A percentile compares a stretch with the other conserved stretches of the same genome.
These are phyloP conservation scores for Alternaria triticimaculans DNA, from an alignment of 2,329 filamentous ascomycete species.

Conservation along the genomic window DNA sequence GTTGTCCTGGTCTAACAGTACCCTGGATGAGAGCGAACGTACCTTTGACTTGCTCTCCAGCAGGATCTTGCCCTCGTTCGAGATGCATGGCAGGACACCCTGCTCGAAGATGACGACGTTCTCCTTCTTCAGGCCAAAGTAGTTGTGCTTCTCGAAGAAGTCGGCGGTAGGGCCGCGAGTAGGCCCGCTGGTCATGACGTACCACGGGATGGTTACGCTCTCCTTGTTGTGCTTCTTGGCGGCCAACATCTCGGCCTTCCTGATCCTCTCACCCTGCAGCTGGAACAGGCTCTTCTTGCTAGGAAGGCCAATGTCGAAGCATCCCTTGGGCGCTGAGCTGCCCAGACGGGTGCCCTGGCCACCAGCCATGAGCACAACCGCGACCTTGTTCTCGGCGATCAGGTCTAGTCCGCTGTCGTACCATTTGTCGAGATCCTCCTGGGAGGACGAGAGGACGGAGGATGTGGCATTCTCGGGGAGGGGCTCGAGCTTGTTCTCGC, in stretches of 20 bases:
- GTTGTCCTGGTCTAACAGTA: neutral
- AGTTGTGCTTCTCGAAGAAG: conserved; percentile 88
- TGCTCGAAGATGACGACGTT: conserved; percentile 96
- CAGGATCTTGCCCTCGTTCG: conserved; percentile 96
- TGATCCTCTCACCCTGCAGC: conserved; percentile 93
- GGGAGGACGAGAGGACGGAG: conserved; percentile 87
- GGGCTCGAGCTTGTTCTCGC: conserved; percentile 72
- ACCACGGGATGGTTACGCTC: conserved; percentile 82
- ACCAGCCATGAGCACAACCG: conserved; percentile 94
- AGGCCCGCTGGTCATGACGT: conserved; percentile 98
- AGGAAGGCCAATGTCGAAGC: conserved; percentile 93
- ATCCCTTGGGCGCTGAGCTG: conserved; percentile 95
- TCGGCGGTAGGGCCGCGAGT: conserved; percentile 90
- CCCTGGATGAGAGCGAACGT: conserved; percentile 21
- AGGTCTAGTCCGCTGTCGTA: conserved; percentile 73
- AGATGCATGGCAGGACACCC: conserved; percentile 94
- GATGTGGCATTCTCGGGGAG: conserved; percentile 85
- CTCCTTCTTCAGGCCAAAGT: conserved; percentile 85
- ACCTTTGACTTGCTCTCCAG: conserved; percentile 87
- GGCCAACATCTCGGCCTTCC: conserved; percentile 82
- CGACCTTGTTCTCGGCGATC: conserved; percentile 73
- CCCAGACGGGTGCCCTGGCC: conserved; percentile 94
- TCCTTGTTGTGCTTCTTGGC: conserved; percentile 68
- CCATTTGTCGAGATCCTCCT: conserved; percentile 81
- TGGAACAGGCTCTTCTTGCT: conserved; percentile 96